Evolutionary conservation across 1,139 yeast species (phyloP), one percentile per base, ranked within the genome.

Genomic region (Hanseniaspora sp.): DNA sequence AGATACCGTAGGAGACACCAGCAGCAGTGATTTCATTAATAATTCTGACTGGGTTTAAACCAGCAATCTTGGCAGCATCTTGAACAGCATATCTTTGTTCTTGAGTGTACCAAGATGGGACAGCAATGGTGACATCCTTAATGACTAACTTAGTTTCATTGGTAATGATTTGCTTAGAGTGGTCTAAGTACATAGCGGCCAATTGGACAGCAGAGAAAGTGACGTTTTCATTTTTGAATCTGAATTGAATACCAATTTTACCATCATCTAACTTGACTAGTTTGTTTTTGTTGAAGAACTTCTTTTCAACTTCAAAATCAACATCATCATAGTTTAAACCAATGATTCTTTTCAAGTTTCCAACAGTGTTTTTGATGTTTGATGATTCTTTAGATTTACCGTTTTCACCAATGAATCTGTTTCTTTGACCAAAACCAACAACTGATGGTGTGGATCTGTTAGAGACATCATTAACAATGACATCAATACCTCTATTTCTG

Each of bases 21-120:
- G 98, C 98, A 59, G 98, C 97, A 58, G 98, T 90, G 60, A 86
- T 82, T 71, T 92, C 98, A 71, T 92, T 92, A 65, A 92, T 95
- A 62, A 92, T 82, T 79, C 98, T 85, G 59, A 92, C 96, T 58
- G 98, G 96, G 81, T 92, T 92, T 69, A 92, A 79, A 59, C 96
- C 96, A 59, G 98, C 97, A 70, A 92, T 85, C 68, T 78, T 79
- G 66, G 96, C 92, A 57, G 98, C 96, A 69, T 94, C 98, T 59
- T 88, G 78, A 63, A 95, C 83, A 60, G 96, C 96, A 68, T 95
- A 90, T 74, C 98, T 88, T 76, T 92, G 97, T 67, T 78, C 82
- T 72, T 92, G 97, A 57, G 95, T 82, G 78, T 86, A 92, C 97
- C 97, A 92, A 48, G 82, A 86, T 65, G 99, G 99, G 55, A 92